Conservation (phyloP, 2,329 filamentous ascomycete species). For the Botrytis galanthina region DNA sequence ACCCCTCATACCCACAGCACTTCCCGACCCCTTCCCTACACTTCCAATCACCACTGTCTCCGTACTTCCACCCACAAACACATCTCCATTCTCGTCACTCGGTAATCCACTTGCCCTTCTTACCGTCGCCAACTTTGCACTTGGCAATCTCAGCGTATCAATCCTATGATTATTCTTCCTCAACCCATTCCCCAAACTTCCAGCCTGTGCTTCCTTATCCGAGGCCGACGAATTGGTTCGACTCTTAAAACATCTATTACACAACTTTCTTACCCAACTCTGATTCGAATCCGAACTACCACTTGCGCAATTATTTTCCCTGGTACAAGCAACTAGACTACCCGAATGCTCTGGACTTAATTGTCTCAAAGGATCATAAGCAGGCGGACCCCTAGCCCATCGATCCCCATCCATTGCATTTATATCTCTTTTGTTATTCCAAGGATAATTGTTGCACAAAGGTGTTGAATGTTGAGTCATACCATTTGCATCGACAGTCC, state of each 20-base stretch:
- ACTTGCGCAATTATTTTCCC: not conserved
- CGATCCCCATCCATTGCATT: not conserved
- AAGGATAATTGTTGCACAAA: not conserved
- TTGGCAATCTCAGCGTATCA: slow-evolving; percentile 15
- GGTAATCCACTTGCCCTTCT: slow-evolving; percentile 8
- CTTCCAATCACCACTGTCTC: slow-evolving; percentile 9
- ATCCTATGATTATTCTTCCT: slow-evolving; percentile 2
- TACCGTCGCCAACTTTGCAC: not conserved
- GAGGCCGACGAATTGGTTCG: not conserved
- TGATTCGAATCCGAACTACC: not conserved
- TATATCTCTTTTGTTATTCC: not conserved
- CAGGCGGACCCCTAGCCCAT: not conserved
- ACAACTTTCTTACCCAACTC: slow-evolving; percentile 2
- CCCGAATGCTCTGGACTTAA: not conserved
- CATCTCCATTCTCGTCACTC: not conserved
- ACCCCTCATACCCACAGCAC: not conserved
- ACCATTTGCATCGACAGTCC: not conserved
- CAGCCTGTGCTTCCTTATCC: not conserved
- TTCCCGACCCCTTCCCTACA: not conserved
- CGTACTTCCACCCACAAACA: not conserved
- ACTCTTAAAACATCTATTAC: not conserved
- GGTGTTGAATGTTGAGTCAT: not conserved
- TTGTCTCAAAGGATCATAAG: slow-evolving; percentile 1
- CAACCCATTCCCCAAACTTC: not conserved
- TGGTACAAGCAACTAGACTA: not conserved